Percentiles rank a stretch among this genome's conserved stretches.
These are phyloP conservation scores for Mortierella sp. DNA, from an alignment of 371 early-diverging fungal species.

Conservation along the genomic window DNA sequence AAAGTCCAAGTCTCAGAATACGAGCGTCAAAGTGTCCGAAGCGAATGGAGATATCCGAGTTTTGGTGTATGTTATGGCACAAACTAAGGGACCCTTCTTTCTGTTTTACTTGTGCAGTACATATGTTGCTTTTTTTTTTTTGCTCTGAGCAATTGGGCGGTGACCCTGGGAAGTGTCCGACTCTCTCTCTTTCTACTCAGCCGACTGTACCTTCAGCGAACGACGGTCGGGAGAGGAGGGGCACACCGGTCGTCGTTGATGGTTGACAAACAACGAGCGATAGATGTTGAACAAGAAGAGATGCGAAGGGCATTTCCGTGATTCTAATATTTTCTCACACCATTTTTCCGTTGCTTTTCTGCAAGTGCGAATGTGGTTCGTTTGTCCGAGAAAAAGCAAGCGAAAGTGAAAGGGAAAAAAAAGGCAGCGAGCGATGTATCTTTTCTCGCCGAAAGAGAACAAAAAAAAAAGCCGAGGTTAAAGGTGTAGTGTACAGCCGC, in stretches of 20 bases:
- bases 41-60: conserved; percentile 3
- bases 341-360: not conserved
- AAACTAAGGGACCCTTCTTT: not conserved
- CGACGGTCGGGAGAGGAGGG: too few species aligned
- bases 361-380: not conserved
- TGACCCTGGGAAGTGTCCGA: not conserved
- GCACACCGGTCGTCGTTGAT: too few species aligned
- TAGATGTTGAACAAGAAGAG: not conserved
- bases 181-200: not conserved
- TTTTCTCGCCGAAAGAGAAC: not conserved
- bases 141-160: not conserved
- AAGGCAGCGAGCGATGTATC: too few species aligned
- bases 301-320: too few species aligned
- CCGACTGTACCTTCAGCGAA: not conserved
- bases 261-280: too few species aligned
- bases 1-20: not conserved
- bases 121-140: not conserved
- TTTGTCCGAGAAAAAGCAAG: not conserved
- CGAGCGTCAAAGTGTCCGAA: not conserved
- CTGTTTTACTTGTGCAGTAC: not conserved
- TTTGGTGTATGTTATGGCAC: too few species aligned
- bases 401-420: not conserved
- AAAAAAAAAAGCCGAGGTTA: not conserved
- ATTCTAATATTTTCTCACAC: not conserved
- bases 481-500: not conserved